A percentile compares a stretch with the other conserved stretches of the same genome.
These are phyloP conservation scores for Colletotrichum melonis DNA, from an alignment of 2,329 filamentous ascomycete genomes.

Conservation along the genomic window DNA sequence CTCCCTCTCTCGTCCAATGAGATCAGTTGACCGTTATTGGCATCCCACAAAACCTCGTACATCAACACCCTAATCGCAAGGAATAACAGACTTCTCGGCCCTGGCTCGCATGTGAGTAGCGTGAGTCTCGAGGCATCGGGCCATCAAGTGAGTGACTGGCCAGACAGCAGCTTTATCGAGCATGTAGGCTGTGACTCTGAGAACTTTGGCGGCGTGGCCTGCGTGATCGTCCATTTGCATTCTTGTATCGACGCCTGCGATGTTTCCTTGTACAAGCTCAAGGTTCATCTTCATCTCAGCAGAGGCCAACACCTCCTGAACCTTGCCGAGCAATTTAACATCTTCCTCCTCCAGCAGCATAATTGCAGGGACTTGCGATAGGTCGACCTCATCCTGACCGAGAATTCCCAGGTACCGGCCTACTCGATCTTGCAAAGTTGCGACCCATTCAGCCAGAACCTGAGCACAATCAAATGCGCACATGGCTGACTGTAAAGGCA, in stretches of 20 bases:
- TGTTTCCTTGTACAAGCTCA: slow-evolving; percentile 58
- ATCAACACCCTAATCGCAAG: slow-evolving; percentile 46
- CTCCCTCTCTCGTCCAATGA: not conserved
- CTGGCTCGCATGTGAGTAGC: slow-evolving; percentile 62
- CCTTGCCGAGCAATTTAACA: slow-evolving; percentile 83
- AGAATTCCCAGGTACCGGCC: slow-evolving; percentile 89
- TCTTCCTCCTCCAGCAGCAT: slow-evolving; percentile 95
- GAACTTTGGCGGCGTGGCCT: slow-evolving; percentile 86
- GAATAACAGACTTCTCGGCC: slow-evolving; percentile 63
- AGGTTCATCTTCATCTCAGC: slow-evolving; percentile 84
- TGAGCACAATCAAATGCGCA: slow-evolving; percentile 95
- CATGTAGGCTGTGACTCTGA: slow-evolving; percentile 87
- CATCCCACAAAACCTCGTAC: not conserved
- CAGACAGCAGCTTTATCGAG: slow-evolving; percentile 91
- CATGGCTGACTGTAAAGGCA: slow-evolving; percentile 90
- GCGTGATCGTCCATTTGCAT: slow-evolving; percentile 70
- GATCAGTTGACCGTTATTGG: not conserved
- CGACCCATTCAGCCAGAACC: slow-evolving; percentile 93
- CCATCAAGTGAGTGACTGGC: slow-evolving; percentile 74
- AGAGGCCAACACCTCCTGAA: slow-evolving; percentile 80
- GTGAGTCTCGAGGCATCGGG: slow-evolving; percentile 65
- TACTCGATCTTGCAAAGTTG: slow-evolving; percentile 93
- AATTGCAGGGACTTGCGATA: slow-evolving; percentile 83
- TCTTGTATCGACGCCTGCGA: slow-evolving; percentile 63
- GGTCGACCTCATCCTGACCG: slow-evolving; percentile 84